Base-by-base conservation (phyloP, 768 basidiomycete genomes). In the Melanogaster broomeanus region DNA sequence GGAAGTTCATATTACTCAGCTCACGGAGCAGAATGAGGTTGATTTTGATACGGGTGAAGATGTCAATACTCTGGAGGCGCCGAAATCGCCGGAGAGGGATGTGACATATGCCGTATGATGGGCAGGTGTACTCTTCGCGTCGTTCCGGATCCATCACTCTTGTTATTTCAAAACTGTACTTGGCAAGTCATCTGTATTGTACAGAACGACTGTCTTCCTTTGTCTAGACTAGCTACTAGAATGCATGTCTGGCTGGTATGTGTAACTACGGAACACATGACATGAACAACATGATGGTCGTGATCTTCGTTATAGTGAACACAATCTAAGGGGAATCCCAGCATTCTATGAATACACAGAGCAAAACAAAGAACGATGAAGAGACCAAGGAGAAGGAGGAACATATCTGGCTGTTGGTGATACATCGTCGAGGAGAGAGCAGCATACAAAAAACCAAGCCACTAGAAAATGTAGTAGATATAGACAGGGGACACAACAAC, bases 1-100 rank as follows among this genome's bases (percentile, higher is more conserved):
- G 49, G 49, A 55, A 28, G 54, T 55, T 18, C 50, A 52, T 35
- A 52, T 55, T 19, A 55, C 45, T 6, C 55, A 56, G 42, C 22
- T 57, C 12, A 52, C 39, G 33, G 52, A 57, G 21, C 34, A 21
- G 31, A 42, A 34, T 15, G 40, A 34, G 5, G 37, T 3, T 2
- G 40, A 40, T 43, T 46, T 7, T n/a, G 35, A 37, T 18, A 37
- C n/a, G 35, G n/a, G n/a, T 7, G 18, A 35, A 15, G 34, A 15
- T 18, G n/a, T 35, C 34, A 7, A 35, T 35, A 7, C 16, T 16
- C 34, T 1, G 34, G 16, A 15, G 35, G 35, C n/a, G 35, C n/a
- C 18, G 3, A 37, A 1, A 19, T 8, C 35, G n/a, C 13, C 15
- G 9, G n/a, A n/a, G 18, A 37, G 18, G n/a, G 35, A 18, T 7